Evolutionary conservation across 73 alveolate species (phyloP).

Genomic region (Paramecium primaurelia): DNA sequence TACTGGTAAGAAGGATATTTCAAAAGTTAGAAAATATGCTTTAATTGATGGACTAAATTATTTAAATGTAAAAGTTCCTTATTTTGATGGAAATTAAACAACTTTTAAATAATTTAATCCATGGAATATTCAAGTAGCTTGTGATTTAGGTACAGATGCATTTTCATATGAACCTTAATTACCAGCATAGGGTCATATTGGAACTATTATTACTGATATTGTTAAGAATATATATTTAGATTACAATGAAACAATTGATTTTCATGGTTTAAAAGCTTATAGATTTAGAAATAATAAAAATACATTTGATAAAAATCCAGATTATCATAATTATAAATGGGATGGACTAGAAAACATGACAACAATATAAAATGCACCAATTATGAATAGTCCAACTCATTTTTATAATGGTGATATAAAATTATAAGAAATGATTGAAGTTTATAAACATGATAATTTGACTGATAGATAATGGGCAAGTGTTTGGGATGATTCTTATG

Average conservation of each 20-base stretch:
- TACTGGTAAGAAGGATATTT: slow-evolving; percentile 24
- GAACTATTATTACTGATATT: not conserved
- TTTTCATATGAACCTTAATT: not conserved
- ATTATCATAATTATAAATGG: slow-evolving; percentile 3
- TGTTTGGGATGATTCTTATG: slow-evolving; percentile 43
- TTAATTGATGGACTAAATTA: not conserved
- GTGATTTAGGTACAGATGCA: slow-evolving; percentile 35
- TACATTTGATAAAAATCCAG: not conserved
- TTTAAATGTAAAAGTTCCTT: not conserved
- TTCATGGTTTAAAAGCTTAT: slow-evolving; percentile 18
- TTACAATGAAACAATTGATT: not conserved
- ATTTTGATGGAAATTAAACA: slow-evolving; percentile 31
- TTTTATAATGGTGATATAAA: slow-evolving; percentile 6
- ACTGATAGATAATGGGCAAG: not conserved
- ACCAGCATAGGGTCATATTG: not conserved
- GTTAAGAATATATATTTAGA: not conserved
- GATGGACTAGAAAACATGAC: slow-evolving; percentile 18
- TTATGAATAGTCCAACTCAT: slow-evolving; percentile 15
- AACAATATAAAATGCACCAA: not conserved
- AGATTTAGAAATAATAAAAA: not conserved
- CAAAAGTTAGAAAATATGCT: not conserved
- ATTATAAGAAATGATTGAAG: not conserved
- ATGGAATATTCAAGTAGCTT: slow-evolving; percentile 3
- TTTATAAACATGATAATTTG: not conserved
- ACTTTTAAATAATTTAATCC: not conserved